phyloP scores from a whole-genome alignment of 257 asterid species.

The Forsythia viridissima region DNA sequence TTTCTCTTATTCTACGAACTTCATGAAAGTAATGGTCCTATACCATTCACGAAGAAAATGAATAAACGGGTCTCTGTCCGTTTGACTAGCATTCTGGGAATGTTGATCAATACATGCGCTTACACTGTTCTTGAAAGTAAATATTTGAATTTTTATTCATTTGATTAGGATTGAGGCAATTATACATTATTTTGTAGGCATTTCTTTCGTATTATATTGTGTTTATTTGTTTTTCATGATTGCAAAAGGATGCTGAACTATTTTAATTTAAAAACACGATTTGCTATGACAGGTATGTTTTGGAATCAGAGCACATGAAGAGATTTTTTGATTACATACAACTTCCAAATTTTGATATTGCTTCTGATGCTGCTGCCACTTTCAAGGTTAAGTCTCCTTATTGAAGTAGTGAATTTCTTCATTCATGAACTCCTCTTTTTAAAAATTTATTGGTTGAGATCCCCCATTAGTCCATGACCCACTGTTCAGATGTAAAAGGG shows the following conservation, averaged over 20 bases:
- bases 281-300: conserved; percentile 48
- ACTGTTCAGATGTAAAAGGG: neutral
- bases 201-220: neutral
- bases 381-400: conserved; percentile 55
- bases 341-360: conserved; percentile 64
- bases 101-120: neutral
- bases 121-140: neutral
- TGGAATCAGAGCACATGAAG: conserved; percentile 79
- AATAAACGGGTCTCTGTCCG: neutral
- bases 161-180: conserved; percentile 12
- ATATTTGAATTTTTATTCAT: conserved; percentile 4
- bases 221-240: conserved; percentile 6
- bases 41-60: conserved; percentile 6
- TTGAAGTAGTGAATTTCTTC: neutral
- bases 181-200: neutral
- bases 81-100: neutral
- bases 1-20: neutral
- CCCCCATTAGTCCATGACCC: neutral
- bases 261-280: conserved; percentile 16
- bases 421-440: neutral
- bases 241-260: conserved; percentile 18
- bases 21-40: neutral
- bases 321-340: conserved; percentile 64
- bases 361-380: conserved; percentile 80
- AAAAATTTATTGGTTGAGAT: neutral